These are phyloP conservation scores for Mortierella hygrophila DNA, from an alignment of 192 early-diverging fungal genomes.

Conservation along the genomic window DNA sequence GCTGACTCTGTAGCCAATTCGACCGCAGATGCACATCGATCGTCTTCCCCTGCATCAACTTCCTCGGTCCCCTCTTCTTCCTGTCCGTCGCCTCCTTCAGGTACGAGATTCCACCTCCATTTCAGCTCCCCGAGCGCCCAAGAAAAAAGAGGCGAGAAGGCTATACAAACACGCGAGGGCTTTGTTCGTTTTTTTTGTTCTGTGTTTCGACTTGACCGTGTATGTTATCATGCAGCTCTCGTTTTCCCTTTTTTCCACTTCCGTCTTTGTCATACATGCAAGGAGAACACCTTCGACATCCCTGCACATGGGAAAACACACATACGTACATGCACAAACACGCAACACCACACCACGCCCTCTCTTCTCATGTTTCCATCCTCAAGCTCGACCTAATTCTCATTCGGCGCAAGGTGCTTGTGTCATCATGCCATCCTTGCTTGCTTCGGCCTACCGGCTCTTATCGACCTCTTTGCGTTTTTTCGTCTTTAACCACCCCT, in stretches of 20 bases:
- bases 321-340: background rate
- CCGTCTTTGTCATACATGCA: slow-evolving; percentile 50
- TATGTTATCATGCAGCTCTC: slow-evolving; percentile 32
- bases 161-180: background rate
- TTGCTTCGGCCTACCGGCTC: background rate
- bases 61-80: slow-evolving; percentile 22
- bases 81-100: slow-evolving; percentile 42
- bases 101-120: slow-evolving; percentile 18
- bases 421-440: background rate
- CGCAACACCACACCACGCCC: background rate
- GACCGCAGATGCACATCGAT: slow-evolving; percentile 38
- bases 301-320: background rate
- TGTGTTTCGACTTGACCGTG: background rate
- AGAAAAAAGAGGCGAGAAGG: background rate
- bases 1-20: slow-evolving; percentile 36
- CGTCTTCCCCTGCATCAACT: slow-evolving; percentile 32
- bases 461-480: background rate
- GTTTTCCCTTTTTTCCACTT: background rate
- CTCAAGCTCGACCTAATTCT: background rate
- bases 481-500: background rate
- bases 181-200: slow-evolving; percentile 8
- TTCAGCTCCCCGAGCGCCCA: background rate
- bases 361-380: background rate
- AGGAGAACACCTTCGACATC: background rate
- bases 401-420: background rate